Evolutionary conservation across 192 early-diverging fungal genomes (phyloP).

Genomic region (Lunasporangiospora selenospora): DNA sequence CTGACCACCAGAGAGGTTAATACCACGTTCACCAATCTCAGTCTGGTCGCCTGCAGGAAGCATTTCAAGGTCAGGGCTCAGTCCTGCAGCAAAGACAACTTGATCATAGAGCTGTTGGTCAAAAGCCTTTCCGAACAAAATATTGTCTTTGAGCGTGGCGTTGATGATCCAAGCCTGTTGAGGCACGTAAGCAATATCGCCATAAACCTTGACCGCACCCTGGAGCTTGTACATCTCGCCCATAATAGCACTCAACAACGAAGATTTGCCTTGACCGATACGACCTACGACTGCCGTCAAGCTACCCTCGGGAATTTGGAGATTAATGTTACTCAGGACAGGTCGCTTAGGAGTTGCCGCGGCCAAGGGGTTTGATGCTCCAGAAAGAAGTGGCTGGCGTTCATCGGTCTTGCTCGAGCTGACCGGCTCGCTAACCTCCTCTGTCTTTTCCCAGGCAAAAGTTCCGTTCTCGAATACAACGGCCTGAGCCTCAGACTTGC

Average conservation of each 20-base stretch:
- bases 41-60: constrained; percentile 87
- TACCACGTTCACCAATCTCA: constrained; percentile 91
- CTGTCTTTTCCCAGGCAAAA: constrained; percentile 2
- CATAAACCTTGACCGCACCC: constrained; percentile 68
- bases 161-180: constrained; percentile 94
- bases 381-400: constrained; percentile 6
- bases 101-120: constrained; percentile 72
- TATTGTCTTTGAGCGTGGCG: constrained; percentile 87
- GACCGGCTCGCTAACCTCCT: background rate
- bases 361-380: background rate
- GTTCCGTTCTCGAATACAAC: constrained; percentile 3
- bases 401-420: background rate
- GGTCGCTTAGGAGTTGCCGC: no score
- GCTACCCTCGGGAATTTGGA: constrained; percentile 47
- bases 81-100: constrained; percentile 76
- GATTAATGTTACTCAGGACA: constrained; percentile 31
- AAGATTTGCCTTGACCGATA: constrained; percentile 74
- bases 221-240: constrained; percentile 84
- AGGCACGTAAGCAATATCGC: constrained; percentile 67
- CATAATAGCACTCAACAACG: constrained; percentile 57
- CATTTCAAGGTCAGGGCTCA: constrained; percentile 83
- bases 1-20: constrained; percentile 93
- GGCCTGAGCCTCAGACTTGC: background rate
- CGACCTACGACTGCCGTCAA: constrained; percentile 84
- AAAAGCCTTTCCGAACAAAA: constrained; percentile 81